Base-by-base conservation (phyloP, 179 eudicot genomes). In the Spergularia azorica region DNA sequence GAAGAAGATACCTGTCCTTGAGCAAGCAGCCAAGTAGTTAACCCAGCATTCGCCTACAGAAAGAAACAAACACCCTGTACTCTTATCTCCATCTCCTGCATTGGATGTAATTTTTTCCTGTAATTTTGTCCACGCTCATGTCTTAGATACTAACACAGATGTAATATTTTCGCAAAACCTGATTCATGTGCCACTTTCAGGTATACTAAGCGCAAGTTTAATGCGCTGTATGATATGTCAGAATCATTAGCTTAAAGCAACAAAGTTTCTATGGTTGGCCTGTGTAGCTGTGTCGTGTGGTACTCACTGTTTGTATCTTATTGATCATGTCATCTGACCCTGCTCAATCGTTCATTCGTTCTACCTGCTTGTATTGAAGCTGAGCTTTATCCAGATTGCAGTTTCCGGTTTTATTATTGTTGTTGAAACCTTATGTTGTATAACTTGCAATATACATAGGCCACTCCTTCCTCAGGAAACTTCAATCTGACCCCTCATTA, bases 1-100 rank as follows among this genome's bases (percentile, higher is more conserved):
- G 90, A 86, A 72, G 81, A 86, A 87, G 80, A 79, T 83, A 48
- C 89, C 90, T 9, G 70, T 87, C 51, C 84, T 87, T 10, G 88
- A 89, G 78, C 89, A 89, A 76, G 90, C 63, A 70, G 92, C 76
- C 50, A 76, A 80, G 71, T 79, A 79, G 70, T 13, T 73, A 4
- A 1, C 3, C 3, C 57, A 36, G 59, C 36, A 72, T 58, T 54
- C 17, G 15, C 14, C 48, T 51, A 38, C 56, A 57, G 64, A 65
- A 38, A 63, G 79, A 67, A 67, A 73, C 48, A 67, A 67, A 73
- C 48, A 55, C 16, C 50, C 50, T 46, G 50, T 55, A 75, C 64
- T 65, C 78, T 75, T 12, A 54, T 75, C 65, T 55, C 72, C 51
- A 46, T 18, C 71, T 15, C 50, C 20, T 38, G 39, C 32, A 50